Percentiles rank a stretch among this genome's conserved stretches.
phyloP scores from a whole-genome alignment of 2,329 filamentous ascomycete genomes.

The Neophaeococcomyces mojaviensis region DNA sequence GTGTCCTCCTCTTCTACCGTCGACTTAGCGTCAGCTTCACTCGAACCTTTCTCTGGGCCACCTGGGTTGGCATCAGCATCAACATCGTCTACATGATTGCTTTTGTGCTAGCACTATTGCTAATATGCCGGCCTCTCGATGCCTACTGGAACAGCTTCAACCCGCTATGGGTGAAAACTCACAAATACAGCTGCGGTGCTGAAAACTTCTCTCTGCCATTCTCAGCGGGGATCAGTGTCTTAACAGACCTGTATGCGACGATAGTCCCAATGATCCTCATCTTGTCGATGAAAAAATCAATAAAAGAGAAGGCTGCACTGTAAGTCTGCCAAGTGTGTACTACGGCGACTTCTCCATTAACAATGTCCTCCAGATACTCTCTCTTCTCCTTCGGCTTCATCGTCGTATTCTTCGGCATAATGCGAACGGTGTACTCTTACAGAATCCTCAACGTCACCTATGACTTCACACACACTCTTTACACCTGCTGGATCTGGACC shows the following conservation, averaged over 20 bases:
- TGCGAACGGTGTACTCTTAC: conserved; percentile 17
- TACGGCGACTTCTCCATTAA: neutral
- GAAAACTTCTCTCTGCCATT: conserved; percentile 16
- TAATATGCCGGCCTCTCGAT: conserved; percentile 18
- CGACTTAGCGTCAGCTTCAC: conserved; percentile 20
- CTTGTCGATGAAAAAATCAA: conserved; percentile 14
- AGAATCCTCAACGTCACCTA: conserved; percentile 17
- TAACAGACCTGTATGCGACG: conserved; percentile 21
- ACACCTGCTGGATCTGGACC: conserved; percentile 24
- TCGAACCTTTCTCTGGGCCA: conserved; percentile 17
- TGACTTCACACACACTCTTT: conserved; percentile 19
- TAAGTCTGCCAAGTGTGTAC: neutral
- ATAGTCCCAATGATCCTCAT: conserved; percentile 19
- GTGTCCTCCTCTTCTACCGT: conserved; percentile 22
- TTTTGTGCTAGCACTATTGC: conserved; percentile 15
- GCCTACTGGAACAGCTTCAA: conserved; percentile 21
- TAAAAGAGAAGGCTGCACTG: conserved; percentile 17
- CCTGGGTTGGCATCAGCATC: conserved; percentile 21
- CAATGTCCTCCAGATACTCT: conserved; percentile 8
- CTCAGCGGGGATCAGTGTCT: conserved; percentile 16
- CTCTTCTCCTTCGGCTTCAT: conserved; percentile 21
- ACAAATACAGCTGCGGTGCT: conserved; percentile 12
- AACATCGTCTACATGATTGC: conserved; percentile 17
- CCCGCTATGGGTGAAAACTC: conserved; percentile 13
- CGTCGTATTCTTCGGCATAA: conserved; percentile 19